These are phyloP conservation scores for Phaeosphaeria sp. DNA, from an alignment of 2,329 filamentous ascomycete genomes.

Conservation along the genomic window DNA sequence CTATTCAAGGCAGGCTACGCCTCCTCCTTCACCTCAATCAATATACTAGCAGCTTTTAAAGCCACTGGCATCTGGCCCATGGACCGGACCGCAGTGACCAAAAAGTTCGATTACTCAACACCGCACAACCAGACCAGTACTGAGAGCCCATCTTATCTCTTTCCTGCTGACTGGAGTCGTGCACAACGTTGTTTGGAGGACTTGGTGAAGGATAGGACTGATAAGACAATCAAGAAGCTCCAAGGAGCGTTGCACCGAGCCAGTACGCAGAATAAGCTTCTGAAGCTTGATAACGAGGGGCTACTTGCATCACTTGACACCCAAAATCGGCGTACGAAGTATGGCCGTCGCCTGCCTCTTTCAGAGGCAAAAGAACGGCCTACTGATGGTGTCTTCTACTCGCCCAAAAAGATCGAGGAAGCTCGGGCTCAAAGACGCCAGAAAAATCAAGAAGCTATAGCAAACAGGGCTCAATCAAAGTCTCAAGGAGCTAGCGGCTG, in stretches of 20 bases:
- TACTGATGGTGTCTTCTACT: conserved; percentile 2
- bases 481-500: not conserved
- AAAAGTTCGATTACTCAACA: not conserved
- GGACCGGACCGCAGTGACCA: not conserved
- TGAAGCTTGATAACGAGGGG: not conserved
- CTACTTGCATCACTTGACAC: conserved; percentile 3
- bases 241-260: conserved; percentile 4
- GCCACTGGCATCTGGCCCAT: conserved; percentile 1
- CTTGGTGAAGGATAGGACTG: not conserved
- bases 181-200: not conserved
- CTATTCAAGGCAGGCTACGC: conserved; percentile 2
- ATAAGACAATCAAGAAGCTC: conserved; percentile 2
- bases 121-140: not conserved
- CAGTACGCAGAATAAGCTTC: not conserved
- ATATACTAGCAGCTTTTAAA: not conserved
- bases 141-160: conserved; percentile 4
- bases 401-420: not conserved
- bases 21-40: not conserved
- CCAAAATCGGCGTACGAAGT: conserved; percentile 3
- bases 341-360: conserved; percentile 1
- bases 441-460: conserved; percentile 1
- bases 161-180: conserved; percentile 3
- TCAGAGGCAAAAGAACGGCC: not conserved
- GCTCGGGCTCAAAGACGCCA: not conserved
- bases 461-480: conserved; percentile 1